A percentile compares a stretch with the other conserved stretches of the same genome.
These are phyloP conservation scores for Huntiella bhutanensis DNA, from an alignment of 2,329 filamentous ascomycete genomes.

Conservation along the genomic window DNA sequence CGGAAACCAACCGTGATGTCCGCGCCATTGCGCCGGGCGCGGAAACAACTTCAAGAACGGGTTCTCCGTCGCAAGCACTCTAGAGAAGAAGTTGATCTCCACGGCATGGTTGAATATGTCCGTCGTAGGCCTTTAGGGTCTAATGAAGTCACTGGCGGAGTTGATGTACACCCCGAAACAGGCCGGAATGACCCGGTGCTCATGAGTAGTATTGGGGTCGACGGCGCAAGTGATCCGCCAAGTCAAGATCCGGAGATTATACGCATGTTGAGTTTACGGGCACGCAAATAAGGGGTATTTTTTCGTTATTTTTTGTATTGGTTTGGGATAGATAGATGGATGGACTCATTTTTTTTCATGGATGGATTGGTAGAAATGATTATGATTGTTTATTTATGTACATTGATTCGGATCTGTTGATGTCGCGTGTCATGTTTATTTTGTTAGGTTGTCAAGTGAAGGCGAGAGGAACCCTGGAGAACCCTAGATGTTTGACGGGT, in stretches of 20 bases:
- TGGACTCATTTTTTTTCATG: no score
- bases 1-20: constrained; percentile 8
- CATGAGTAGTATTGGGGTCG: constrained; percentile 15
- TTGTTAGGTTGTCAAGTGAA: no score
- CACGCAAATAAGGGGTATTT: constrained; percentile 1
- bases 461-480: no score
- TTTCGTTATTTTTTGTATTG: background rate
- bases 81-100: constrained; percentile 16
- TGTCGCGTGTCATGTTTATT: no score
- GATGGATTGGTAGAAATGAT: no score
- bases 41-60: constrained; percentile 5
- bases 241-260: constrained; percentile 22
- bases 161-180: constrained; percentile 25
- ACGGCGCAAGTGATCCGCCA: constrained; percentile 18
- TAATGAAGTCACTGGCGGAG: constrained; percentile 15
- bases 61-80: constrained; percentile 8
- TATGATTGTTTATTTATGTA: no score
- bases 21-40: constrained; percentile 7
- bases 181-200: constrained; percentile 22
- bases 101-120: constrained; percentile 18
- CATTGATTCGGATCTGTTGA: no score
- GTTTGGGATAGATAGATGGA: constrained; percentile 13
- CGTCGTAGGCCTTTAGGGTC: constrained; percentile 13
- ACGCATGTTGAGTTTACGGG: constrained; percentile 13
- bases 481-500: no score